Percentiles rank a stretch among this genome's conserved stretches.
These are phyloP conservation scores for Cryptosporidium ryanae DNA, from an alignment of 169 alveolate genomes.

Conservation along the genomic window DNA sequence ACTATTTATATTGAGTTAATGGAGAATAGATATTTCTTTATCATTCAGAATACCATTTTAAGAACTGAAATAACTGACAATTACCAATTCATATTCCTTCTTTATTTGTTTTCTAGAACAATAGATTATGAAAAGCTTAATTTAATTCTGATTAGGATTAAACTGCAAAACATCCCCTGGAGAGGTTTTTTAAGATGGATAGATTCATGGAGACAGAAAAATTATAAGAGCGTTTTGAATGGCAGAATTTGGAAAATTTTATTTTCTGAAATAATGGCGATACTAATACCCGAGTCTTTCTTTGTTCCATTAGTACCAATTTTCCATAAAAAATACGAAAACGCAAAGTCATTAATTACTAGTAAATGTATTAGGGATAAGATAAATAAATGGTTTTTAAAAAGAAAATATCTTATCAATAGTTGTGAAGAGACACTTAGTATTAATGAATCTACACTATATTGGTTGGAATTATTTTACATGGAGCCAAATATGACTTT, in stretches of 20 bases:
- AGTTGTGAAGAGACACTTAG: background rate
- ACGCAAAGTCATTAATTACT: too few species aligned
- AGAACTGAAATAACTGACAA: background rate
- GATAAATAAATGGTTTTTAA: background rate
- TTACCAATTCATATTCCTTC: slow-evolving; percentile 20
- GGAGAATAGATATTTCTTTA: background rate
- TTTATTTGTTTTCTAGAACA: slow-evolving; percentile 31
- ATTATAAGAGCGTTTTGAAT: slow-evolving; percentile 9
- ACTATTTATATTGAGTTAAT: slow-evolving; percentile 8
- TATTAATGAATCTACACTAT: slow-evolving; percentile 8
- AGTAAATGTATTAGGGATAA: background rate
- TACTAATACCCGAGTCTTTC: slow-evolving; percentile 38
- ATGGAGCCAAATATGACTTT: slow-evolving; percentile 55
- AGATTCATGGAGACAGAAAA: slow-evolving; percentile 7
- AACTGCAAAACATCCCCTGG: slow-evolving; percentile 46
- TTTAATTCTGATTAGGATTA: background rate
- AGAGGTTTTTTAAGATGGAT: slow-evolving; percentile 33
- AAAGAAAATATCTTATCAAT: background rate
- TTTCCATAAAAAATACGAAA: too few species aligned
- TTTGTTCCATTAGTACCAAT: slow-evolving; percentile 33
- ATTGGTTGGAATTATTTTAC: slow-evolving; percentile 55
- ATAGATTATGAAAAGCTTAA: slow-evolving; percentile 17
- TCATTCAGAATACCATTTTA: background rate
- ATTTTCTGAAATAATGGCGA: slow-evolving; percentile 59
- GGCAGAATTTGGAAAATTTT: slow-evolving; percentile 42